Evolutionary conservation across 2,329 filamentous ascomycete genomes (phyloP), one percentile per base, ranked within the genome.

Genomic region (Cladophialophora immunda): DNA sequence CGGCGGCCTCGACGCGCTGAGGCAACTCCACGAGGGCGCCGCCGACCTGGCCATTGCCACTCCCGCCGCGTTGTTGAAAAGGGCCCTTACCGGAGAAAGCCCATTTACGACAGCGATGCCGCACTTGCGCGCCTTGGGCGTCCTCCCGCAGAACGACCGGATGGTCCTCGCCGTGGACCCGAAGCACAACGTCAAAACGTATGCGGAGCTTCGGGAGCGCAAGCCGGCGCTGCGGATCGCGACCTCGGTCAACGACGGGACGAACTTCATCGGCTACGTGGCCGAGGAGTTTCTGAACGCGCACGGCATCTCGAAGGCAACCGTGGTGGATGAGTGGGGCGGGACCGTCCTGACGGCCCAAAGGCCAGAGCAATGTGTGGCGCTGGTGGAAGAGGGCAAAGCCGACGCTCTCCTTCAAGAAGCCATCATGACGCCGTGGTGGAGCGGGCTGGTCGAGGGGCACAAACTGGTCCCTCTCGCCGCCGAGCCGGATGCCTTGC

Each of bases 391-490:
- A 27, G 36, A 22, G n/a, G 60, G 61, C 13, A 34, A 67, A 57
- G 65, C 65, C 1, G 61, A 67, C 38, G 65, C 60, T 25, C 50
- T 67, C 3, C 56, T 67, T 8, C 65, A 67, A 52, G 65, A 67
- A 50, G 65, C 65, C 34, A 67, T 67, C 47, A 67, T 67, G 65
- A 67, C 65, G 32, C 27, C 36, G 2, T 67, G 65, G 65, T 67
- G 65, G 65, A 59, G 65, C 29, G 17, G 61, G 27, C 53, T 67
- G 9, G 38, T 64, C 52, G 65, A 67, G 32, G 19, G 27, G 2
- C 27, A 53, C 56, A 34, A 15, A 30, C 25, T 67, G 19, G 38
- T 64, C 9, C 65, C 65, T 2, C 25, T 67, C 22, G 54, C 65
- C 7, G 65, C 65, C 15, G 65, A 67, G 56, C 34, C 17, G 22